Evolutionary conservation across 176 grass and related monocot genomes (phyloP).

Genomic region (Cymbopogon citratus): DNA sequence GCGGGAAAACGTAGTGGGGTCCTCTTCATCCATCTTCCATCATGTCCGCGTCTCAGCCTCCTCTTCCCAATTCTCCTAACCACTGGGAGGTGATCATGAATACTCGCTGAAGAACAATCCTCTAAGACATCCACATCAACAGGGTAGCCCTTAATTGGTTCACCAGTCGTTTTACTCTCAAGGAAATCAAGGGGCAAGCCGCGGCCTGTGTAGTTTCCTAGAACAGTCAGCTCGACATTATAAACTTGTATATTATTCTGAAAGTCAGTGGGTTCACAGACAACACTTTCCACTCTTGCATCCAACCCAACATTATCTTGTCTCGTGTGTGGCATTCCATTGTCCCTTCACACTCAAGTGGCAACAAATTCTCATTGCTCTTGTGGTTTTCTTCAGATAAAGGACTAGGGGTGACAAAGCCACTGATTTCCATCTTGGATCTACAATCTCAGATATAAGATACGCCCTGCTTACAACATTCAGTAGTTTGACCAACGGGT

Average conservation of each 20-base stretch:
- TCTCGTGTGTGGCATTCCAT: slow-evolving; percentile 24
- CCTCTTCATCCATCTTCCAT: background rate
- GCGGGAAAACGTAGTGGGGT: background rate
- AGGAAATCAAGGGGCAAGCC: slow-evolving; percentile 69
- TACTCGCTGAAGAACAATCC: slow-evolving; percentile 39
- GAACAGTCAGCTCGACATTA: slow-evolving; percentile 63
- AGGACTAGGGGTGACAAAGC: background rate
- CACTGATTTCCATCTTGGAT: slow-evolving; percentile 32
- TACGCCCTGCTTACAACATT: slow-evolving; percentile 26
- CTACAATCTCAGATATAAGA: slow-evolving; percentile 13
- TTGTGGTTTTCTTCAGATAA: slow-evolving; percentile 7
- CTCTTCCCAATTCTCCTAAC: background rate
- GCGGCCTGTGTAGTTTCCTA: slow-evolving; percentile 54
- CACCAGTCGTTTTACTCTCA: slow-evolving; percentile 71
- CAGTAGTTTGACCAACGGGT: slow-evolving; percentile 32
- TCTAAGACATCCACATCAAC: slow-evolving; percentile 60
- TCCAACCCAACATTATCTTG: slow-evolving; percentile 29
- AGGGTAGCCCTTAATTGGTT: slow-evolving; percentile 67
- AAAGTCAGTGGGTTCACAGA: slow-evolving; percentile 23
- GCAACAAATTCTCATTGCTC: slow-evolving; percentile 17
- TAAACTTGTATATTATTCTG: slow-evolving; percentile 37
- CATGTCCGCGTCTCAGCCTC: background rate
- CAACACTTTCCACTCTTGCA: slow-evolving; percentile 14
- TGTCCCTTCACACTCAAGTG: slow-evolving; percentile 20
- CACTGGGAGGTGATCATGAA: slow-evolving; percentile 16